Percentiles rank a stretch among this genome's conserved stretches.
phyloP scores from a whole-genome alignment of 2,329 filamentous ascomycete species.

The Pseudohalonectria lignicola region DNA sequence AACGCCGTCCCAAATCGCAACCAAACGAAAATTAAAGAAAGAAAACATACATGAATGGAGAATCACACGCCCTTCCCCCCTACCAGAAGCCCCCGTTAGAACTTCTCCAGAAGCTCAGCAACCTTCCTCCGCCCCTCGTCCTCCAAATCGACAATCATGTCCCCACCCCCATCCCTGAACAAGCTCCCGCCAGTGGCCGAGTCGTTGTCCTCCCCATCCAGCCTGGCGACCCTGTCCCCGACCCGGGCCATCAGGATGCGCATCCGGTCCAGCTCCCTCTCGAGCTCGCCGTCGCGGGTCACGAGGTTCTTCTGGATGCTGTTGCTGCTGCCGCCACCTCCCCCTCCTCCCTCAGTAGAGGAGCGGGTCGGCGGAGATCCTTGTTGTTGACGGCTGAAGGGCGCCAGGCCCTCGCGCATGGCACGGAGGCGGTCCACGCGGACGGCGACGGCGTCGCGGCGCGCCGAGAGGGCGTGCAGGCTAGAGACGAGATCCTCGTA shows the following conservation, averaged over 20 bases:
- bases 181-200: neutral
- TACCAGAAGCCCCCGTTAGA: too few relatives aligned
- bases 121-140: conserved; percentile 29
- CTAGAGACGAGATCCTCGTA: conserved; percentile 38
- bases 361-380: too few relatives aligned
- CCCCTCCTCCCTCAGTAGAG: too few relatives aligned
- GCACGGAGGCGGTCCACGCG: conserved; percentile 32
- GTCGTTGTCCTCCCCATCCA: conserved; percentile 12
- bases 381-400: conserved; percentile 23
- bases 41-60: neutral
- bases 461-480: conserved; percentile 37
- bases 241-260: conserved; percentile 51
- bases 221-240: conserved; percentile 34
- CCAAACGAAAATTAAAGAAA: neutral
- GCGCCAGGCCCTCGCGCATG: conserved; percentile 39
- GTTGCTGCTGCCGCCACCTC: conserved; percentile 14
- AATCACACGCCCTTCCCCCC: too few relatives aligned
- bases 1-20: too few relatives aligned
- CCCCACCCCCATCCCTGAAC: conserved; percentile 11
- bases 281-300: conserved; percentile 52
- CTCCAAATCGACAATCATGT: conserved; percentile 21
- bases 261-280: conserved; percentile 56
- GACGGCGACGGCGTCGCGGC: conserved; percentile 22
- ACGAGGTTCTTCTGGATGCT: conserved; percentile 55
- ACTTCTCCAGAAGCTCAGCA: conserved; percentile 24